A percentile compares a stretch with the other conserved stretches of the same genome.
These are phyloP conservation scores for Calonectria pteridis DNA, from an alignment of 2,329 filamentous ascomycete species.

Conservation along the genomic window DNA sequence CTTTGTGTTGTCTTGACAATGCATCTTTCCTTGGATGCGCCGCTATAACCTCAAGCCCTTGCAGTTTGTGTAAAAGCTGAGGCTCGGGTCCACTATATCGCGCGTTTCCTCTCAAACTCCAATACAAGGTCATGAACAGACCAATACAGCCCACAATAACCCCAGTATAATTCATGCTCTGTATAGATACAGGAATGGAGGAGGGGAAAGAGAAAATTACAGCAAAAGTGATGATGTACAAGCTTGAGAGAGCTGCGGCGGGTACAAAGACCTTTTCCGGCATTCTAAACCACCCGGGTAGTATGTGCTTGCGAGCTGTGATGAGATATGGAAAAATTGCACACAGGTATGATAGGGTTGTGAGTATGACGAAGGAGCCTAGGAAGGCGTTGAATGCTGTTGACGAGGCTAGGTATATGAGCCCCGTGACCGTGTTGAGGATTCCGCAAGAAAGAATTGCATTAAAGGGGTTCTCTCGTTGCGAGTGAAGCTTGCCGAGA, in stretches of 20 bases:
- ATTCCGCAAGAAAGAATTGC: conserved; percentile 62
- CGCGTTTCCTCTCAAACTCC: background rate
- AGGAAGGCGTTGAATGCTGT: conserved; percentile 77
- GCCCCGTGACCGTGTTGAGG: conserved; percentile 66
- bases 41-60: background rate
- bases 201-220: conserved; percentile 74
- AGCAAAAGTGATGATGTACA: conserved; percentile 71
- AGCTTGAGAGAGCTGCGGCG: conserved; percentile 63
- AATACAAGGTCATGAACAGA: background rate
- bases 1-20: background rate
- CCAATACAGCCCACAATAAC: background rate
- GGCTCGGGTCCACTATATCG: background rate
- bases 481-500: conserved; percentile 45
- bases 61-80: background rate
- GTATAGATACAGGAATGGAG: conserved; percentile 56
- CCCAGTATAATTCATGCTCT: conserved; percentile 63
- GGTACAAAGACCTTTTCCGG: conserved; percentile 58
- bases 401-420: conserved; percentile 73
- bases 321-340: conserved; percentile 71
- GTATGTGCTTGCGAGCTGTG: conserved; percentile 49
- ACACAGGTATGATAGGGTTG: conserved; percentile 64
- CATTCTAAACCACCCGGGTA: conserved; percentile 70
- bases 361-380: conserved; percentile 57
- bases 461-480: conserved; percentile 50
- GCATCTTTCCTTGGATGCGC: background rate